Base-by-base conservation (phyloP, 441 rosid genomes). In the Pelargonium citronellum region DNA sequence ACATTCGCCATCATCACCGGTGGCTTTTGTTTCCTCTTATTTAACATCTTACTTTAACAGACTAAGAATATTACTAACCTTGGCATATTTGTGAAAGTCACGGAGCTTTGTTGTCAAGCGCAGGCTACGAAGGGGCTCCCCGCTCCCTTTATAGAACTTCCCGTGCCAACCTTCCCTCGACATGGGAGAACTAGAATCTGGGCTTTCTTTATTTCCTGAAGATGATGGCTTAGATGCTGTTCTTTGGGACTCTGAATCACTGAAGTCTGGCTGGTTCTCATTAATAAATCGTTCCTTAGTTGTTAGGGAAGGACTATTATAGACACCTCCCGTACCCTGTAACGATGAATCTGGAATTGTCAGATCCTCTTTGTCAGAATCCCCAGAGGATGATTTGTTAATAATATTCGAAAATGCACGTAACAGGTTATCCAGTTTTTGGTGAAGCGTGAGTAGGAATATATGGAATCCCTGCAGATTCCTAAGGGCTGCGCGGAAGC, bases 381-480 rank as follows among this genome's bases (percentile, higher is more conserved):
- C 98, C 75, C 84, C 83, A 5, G 78, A 80, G 75, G 79, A 72
- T 66, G 87, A 80, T 80, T 82, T 92, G 80, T 79, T 87, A 71
- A 93, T 73, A 82, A 95, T 87, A 75, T 71, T 87, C 46, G 87
- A 75, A 83, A 91, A 92, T 8, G 86, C 88, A 39, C 98, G 82
- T 69, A 91, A 78, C 79, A 89, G 79, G 70, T 75, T 77, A 76
- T 95, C 98, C 67, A 95, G 79, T 75, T 92, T 95, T 75, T 91
- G 96, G 78, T 95, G 90, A 78, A 95, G 96, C 12, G 98, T 90
- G 70, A 95, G 89, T 13, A 95, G 87, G 81, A 92, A 95, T 64
- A 95, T 86, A 74, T 92, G 97, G 80, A 95, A 89, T 64, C 96
- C 89, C 72, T 95, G 99, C 68, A 95, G 87, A 78, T 92, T 92